A percentile compares a stretch with the other conserved stretches of the same genome.
phyloP scores from a whole-genome alignment of 352 stramenopile genomes.

The Peronospora farinosa region DNA sequence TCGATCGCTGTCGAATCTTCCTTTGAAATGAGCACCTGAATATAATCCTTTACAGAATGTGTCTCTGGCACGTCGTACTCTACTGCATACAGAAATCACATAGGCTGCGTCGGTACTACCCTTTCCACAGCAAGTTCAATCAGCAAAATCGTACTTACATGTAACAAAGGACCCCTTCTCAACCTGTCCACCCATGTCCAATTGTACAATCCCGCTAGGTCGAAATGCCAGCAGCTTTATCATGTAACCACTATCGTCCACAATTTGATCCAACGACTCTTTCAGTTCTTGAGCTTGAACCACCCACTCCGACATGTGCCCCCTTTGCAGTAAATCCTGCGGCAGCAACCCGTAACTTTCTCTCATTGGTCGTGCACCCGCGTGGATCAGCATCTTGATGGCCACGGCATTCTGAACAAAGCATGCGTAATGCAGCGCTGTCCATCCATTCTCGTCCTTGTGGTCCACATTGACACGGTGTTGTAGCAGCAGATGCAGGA shows the following conservation, averaged over 20 bases:
- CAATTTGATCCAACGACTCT: slow-evolving; percentile 61
- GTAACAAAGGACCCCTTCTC: slow-evolving; percentile 81
- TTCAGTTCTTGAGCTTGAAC: slow-evolving; percentile 67
- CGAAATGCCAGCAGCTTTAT: slow-evolving; percentile 78
- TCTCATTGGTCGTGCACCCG: slow-evolving; percentile 55
- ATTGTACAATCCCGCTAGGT: slow-evolving; percentile 74
- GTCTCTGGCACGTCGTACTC: slow-evolving; percentile 74
- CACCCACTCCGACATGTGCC: slow-evolving; percentile 63
- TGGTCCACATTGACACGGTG: slow-evolving; percentile 74
- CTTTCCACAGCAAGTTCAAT: neutral
- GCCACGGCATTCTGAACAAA: slow-evolving; percentile 67
- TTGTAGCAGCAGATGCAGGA: slow-evolving; percentile 67
- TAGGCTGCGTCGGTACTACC: neutral
- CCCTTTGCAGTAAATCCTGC: slow-evolving; percentile 70
- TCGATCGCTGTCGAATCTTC: slow-evolving; percentile 68
- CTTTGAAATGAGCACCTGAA: slow-evolving; percentile 74
- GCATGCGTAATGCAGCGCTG: slow-evolving; percentile 74
- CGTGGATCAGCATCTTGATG: slow-evolving; percentile 71
- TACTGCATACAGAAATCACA: slow-evolving; percentile 33
- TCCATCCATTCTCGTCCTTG: slow-evolving; percentile 80
- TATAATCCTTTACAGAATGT: slow-evolving; percentile 83
- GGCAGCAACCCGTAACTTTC: slow-evolving; percentile 69
- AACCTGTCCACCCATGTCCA: slow-evolving; percentile 78
- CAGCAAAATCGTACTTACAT: slow-evolving; percentile 28
- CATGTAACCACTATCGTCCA: slow-evolving; percentile 48